Evolutionary conservation across 2,329 filamentous ascomycete genomes (phyloP).

Genomic region (Acephala macrosclerotiorum): DNA sequence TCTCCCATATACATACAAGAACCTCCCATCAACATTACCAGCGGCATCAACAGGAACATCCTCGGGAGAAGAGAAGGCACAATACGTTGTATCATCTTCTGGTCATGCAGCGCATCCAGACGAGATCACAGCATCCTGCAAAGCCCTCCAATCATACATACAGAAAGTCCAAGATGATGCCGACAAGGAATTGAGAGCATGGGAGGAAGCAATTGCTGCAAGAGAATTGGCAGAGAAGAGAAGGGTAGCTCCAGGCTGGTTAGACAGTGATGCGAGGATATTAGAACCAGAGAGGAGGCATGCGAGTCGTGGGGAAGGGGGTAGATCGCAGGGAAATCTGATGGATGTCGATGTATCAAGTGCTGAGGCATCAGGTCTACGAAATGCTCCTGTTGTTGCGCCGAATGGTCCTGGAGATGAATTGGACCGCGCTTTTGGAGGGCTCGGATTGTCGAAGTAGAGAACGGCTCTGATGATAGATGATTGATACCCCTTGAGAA

Average conservation of each 20-base stretch:
- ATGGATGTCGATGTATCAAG: conserved; percentile 44
- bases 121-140: conserved; percentile 84
- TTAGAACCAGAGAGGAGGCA: conserved; percentile 68
- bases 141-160: conserved; percentile 79
- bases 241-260: conserved; percentile 79
- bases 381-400: conserved; percentile 46
- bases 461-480: not conserved
- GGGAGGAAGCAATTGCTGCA: conserved; percentile 71
- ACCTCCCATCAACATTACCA: conserved; percentile 86
- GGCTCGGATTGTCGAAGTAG: conserved; percentile 48
- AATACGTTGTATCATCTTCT: conserved; percentile 79
- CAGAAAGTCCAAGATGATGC: conserved; percentile 72
- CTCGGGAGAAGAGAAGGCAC: conserved; percentile 56
- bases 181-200: conserved; percentile 69
- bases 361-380: conserved; percentile 41
- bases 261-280: conserved; percentile 76
- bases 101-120: conserved; percentile 87
- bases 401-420: conserved; percentile 57
- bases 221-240: conserved; percentile 82
- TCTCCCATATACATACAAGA: conserved; percentile 94
- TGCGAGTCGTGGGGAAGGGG: conserved; percentile 4
- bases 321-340: conserved; percentile 33
- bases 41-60: conserved; percentile 67
- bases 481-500: not conserved
- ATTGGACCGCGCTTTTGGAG: conserved; percentile 60